These are phyloP conservation scores for Chamaecyparis obtusa DNA, from an alignment of 75 land plant species.

Conservation along the genomic window DNA sequence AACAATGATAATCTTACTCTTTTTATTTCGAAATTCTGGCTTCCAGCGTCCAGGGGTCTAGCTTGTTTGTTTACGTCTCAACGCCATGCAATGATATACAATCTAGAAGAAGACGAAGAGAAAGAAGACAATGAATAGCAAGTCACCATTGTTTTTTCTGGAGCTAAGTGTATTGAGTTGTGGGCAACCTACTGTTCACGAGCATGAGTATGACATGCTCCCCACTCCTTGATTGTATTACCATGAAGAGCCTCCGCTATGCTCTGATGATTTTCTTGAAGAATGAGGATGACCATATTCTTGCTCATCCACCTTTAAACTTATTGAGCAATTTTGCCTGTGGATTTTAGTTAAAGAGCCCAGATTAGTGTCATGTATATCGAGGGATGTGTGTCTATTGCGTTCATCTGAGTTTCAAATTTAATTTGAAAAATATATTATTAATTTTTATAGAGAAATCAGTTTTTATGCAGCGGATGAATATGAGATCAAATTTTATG, in stretches of 20 bases:
- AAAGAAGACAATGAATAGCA: neutral
- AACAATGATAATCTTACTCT: neutral
- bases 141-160: neutral
- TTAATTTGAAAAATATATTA: neutral
- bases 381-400: neutral
- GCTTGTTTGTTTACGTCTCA: constrained; percentile 13
- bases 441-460: too few species aligned
- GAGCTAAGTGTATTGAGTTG: neutral
- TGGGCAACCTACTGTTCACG: too few species aligned
- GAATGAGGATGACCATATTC: neutral
- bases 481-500: too few species aligned
- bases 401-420: neutral
- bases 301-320: too few species aligned
- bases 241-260: too few species aligned
- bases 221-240: neutral
- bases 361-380: neutral
- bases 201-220: neutral
- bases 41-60: constrained; percentile 9
- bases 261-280: neutral
- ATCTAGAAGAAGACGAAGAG: constrained; percentile 11
- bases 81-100: constrained; percentile 12
- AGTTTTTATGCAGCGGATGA: too few species aligned
- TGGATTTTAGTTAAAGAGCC: too few species aligned
- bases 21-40: neutral
- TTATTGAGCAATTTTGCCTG: too few species aligned